Evolutionary conservation across 108 stramenopile species (phyloP), one percentile per base, ranked within the genome.

Genomic region (Skeletonema tropicum): DNA sequence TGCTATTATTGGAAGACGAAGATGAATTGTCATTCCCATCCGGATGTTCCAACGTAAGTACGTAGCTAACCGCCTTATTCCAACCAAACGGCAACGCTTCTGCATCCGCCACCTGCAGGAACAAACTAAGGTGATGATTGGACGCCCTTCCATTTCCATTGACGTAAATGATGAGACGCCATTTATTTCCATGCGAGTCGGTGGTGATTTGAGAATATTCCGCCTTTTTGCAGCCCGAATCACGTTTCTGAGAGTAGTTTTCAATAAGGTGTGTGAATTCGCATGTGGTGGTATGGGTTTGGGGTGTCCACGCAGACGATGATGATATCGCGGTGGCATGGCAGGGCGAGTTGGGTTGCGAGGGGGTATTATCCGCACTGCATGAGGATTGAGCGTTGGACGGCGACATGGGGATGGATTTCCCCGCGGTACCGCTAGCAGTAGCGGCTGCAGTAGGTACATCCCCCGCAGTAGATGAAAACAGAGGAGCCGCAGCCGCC

Each of bases 191-290:
- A 63, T 79, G 76, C n/a, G 89, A 85, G 70, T 96, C 95, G 38
- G 87, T 82, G 36, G 87, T 93, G 14, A 85, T 92, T 35, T 74
- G 68, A 3, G 88, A 90, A 65, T 96, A 96, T 75, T 96, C 95
- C 6, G 95, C 95, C 70, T 96, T 96, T 70, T 96, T 96, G 66
- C 95, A 96, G 5, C 95, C 95, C 38, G 90, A 91, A 55, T 96
- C 95, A 6, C 95, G 87, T 70, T 96, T 96, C 57, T 85, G 75
- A 33, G 90, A 78, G 69, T 96, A 96, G 73, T 90, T 80, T 19
- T 77, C 73, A 31, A 96, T 96, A 57, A 76, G 89, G 69, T 93
- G 89, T 15, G 90, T 91, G 87, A 96, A 96, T 86, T 96, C 95
- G 71, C 92, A 93, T 9, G 89, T 92, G 29, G 91, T 87, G 48